phyloP scores from a whole-genome alignment of 139 green algal genomes.

The Trebouxia sp. region DNA sequence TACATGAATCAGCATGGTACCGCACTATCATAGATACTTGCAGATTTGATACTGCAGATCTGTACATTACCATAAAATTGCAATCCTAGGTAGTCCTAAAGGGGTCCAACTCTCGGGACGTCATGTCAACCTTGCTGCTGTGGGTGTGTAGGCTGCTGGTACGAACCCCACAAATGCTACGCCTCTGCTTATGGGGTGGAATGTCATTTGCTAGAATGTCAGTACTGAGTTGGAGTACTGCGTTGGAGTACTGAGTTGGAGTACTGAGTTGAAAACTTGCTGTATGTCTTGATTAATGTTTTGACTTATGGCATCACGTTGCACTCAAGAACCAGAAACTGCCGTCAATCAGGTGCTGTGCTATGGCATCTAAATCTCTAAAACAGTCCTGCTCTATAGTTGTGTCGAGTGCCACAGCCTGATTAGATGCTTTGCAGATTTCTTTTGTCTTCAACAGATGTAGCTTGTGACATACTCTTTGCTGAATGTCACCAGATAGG shows the following conservation, averaged over 20 bases:
- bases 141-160: slow-evolving; percentile 8
- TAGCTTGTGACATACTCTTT: slow-evolving; percentile 17
- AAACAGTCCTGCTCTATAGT: slow-evolving; percentile 5
- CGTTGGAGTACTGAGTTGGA: neutral
- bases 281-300: slow-evolving; percentile 1
- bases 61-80: no score
- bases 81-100: no score
- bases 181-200: neutral
- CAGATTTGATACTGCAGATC: no score
- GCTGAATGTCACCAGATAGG: slow-evolving; percentile 7
- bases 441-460: slow-evolving; percentile 5
- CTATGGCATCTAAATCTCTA: slow-evolving; percentile 4
- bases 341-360: neutral
- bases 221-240: slow-evolving; percentile 2
- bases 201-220: slow-evolving; percentile 17
- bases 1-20: no score
- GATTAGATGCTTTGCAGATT: slow-evolving; percentile 8
- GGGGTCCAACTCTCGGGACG: no score
- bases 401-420: neutral
- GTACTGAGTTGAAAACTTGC: slow-evolving; percentile 7
- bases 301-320: slow-evolving; percentile 3
- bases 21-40: no score
- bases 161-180: slow-evolving; percentile 2
- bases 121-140: no score
- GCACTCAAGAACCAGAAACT: slow-evolving; percentile 1